Evolutionary conservation across 441 rosid genomes (phyloP).

Genomic region (Syzygium malaccense): DNA sequence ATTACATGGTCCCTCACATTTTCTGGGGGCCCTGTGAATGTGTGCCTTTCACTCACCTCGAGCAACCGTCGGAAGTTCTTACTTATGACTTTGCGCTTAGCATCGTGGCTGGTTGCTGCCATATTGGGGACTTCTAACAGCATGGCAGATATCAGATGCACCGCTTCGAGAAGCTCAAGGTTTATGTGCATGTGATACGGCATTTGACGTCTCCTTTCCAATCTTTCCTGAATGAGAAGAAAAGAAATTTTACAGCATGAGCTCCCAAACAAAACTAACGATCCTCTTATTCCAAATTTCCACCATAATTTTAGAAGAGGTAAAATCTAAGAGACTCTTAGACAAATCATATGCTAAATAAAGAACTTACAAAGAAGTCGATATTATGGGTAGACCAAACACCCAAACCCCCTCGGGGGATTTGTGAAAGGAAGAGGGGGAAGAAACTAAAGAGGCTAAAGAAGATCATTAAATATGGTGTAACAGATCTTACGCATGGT

Average conservation of each 20-base stretch:
- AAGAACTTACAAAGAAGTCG: background rate
- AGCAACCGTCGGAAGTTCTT: constrained; percentile 63
- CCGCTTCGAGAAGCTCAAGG: constrained; percentile 75
- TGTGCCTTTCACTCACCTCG: constrained; percentile 59
- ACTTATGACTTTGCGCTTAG: constrained; percentile 57
- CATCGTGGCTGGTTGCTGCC: constrained; percentile 57
- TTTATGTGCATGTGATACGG: constrained; percentile 88
- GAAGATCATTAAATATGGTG: background rate
- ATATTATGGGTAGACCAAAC: background rate
- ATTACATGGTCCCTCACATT: constrained; percentile 72
- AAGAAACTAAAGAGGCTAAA: background rate
- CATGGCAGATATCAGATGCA: constrained; percentile 72
- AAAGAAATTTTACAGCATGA: background rate
- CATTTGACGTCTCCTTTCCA: constrained; percentile 78
- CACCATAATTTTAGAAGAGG: background rate
- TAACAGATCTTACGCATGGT: background rate
- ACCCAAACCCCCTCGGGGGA: background rate
- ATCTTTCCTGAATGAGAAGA: constrained; percentile 41
- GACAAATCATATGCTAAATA: background rate
- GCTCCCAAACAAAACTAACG: background rate
- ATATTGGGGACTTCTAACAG: constrained; percentile 77
- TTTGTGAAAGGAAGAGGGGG: background rate
- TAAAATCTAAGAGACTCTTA: background rate
- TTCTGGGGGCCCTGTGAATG: constrained; percentile 73
- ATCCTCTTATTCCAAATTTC: background rate